Evolutionary conservation across 2,329 filamentous ascomycete genomes (phyloP).

Genomic region (Fonsecaea multimorphosa): DNA sequence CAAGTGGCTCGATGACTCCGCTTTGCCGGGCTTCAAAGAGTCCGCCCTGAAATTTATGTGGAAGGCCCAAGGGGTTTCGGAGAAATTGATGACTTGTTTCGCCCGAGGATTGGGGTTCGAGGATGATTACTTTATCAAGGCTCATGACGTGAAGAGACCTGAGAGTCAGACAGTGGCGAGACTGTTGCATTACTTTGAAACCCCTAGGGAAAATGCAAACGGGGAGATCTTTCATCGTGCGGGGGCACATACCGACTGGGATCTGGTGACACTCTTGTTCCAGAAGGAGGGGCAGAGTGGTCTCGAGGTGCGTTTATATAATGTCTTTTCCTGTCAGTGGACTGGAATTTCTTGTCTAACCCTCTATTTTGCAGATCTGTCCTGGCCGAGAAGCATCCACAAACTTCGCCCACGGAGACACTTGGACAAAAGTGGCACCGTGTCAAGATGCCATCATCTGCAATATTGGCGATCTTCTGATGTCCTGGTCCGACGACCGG

Average conservation of each 20-base stretch:
- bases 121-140: conserved; percentile 62
- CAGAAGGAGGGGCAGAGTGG: conserved; percentile 66
- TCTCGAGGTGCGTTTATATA: conserved; percentile 43
- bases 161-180: conserved; percentile 63
- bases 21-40: conserved; percentile 58
- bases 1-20: conserved; percentile 58
- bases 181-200: conserved; percentile 63
- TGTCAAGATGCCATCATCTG: conserved; percentile 63
- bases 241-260: conserved; percentile 70
- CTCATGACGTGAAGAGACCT: conserved; percentile 58
- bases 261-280: conserved; percentile 67
- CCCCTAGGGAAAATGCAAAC: conserved; percentile 42
- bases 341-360: neutral
- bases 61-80: conserved; percentile 59
- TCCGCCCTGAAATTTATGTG: conserved; percentile 61
- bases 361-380: conserved; percentile 22
- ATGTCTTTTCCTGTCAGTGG: neutral
- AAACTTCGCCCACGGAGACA: conserved; percentile 63
- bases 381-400: conserved; percentile 63
- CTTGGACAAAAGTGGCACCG: conserved; percentile 66
- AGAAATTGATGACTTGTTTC: conserved; percentile 65
- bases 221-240: conserved; percentile 51
- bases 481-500: conserved; percentile 62
- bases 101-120: conserved; percentile 63
- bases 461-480: conserved; percentile 69